Base-by-base conservation (phyloP, 2,329 filamentous ascomycete species). In the Penicillium sp. region DNA sequence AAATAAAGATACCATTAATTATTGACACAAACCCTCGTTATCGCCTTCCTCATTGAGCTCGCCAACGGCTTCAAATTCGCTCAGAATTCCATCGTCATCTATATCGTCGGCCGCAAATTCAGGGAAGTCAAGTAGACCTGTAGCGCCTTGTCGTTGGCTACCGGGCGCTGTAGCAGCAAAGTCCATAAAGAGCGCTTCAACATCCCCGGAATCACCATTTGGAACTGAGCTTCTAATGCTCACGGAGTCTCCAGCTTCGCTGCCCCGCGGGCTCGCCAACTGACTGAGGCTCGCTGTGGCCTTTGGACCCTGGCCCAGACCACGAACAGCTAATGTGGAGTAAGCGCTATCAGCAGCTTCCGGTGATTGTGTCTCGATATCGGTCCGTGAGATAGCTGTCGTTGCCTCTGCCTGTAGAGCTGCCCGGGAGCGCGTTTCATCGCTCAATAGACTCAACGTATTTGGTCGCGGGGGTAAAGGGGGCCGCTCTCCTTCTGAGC, bases 351-450 rank as follows among this genome's bases (percentile, higher is more conserved):
- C 84, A 57, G 84, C 85, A 70, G 90, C 89, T 11, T 85, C 85
- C 60, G 89, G 88, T 1, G 86, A 86, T 48, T 92, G 81, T 0
- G 89, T 90, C 64, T 90, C 88, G 53, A 92, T 87, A 63, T 93
- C 92, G 59, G 92, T 82, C 16, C 90, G 83, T 0, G 91, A 93
- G 14, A 97, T 69, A 10, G 92, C 92, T 1, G 92, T 97, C 4
- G 92, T 97, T 46, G 93, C 85, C 57, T 85, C 86, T 2, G 88
- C 86, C 55, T 78, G 75, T 24, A 81, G 64, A 32, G 65, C 69
- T 29, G 73, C 63, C 50, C 71, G 70, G 59, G 69, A 64, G 45
- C 66, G 56, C 60, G 56, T 65, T 64, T 69, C 71, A 58, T 71
- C 69, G 58, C 72, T 69, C 43, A 76, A 62, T 35, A 74, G 48